Evolutionary conservation across 768 basidiomycete genomes (phyloP), one percentile per base, ranked within the genome.

Genomic region (Leccinum subtestaceum): DNA sequence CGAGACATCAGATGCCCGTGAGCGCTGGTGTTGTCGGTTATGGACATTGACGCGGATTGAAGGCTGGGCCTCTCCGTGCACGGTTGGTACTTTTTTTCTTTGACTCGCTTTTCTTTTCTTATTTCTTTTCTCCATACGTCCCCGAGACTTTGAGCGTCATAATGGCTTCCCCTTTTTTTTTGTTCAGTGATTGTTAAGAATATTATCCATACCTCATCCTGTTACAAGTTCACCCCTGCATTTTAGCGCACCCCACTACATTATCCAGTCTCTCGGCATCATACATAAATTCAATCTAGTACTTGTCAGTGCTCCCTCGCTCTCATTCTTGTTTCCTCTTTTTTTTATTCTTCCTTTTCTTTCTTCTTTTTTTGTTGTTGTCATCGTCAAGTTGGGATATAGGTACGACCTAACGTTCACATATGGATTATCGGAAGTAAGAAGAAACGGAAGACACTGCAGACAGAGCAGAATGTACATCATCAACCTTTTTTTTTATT

Each of bases 241-340:
- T 69, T 64, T 63, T 58, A 69, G 47, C 55, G 51, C n/a, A 53
- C 21, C 23, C n/a, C 57, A 59, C 50, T 72, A 71, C 63, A 68
- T 63, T 71, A 72, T 60, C 54, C 64, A 60, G 63, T 56, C 63
- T 40, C 61, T 43, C 62, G 29, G 63, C 67, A 71, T 62, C 55
- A 40, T 72, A 69, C 55, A 40, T 72, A 69, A 63, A 66, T 60
- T 9, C 60, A 61, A 66, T 66, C 66, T 68, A 71, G 70, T 70
- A 60, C 27, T 55, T 9, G 8, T 45, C 43, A 49, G 47, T 58
- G 53, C 60, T 57, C 60, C 53, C 53, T 34, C 23, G 21, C 38
- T 52, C 49, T 59, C 12, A 11, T 31, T 32, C 29, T 53, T 34
- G 29, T 21, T 38, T 15, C 25, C 15, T 19, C 51, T 27, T 0